These are phyloP conservation scores for Fusarium foetens DNA, from an alignment of 2,329 filamentous ascomycete species.

Conservation along the genomic window DNA sequence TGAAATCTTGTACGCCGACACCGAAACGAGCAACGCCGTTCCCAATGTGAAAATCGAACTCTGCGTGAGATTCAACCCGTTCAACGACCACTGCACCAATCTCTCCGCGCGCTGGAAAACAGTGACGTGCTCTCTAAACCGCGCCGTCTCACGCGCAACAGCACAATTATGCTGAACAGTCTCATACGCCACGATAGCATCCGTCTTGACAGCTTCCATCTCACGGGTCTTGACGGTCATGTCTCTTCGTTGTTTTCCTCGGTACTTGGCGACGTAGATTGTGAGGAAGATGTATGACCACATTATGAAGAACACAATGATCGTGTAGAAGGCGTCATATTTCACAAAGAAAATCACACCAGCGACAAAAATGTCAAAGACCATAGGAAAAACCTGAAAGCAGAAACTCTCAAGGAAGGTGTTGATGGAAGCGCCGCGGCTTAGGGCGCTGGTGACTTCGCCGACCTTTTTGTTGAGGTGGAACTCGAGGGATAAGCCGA, in stretches of 20 bases:
- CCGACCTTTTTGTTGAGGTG: slow-evolving; percentile 63
- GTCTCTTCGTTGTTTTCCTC: slow-evolving; percentile 55
- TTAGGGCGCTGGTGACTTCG: slow-evolving; percentile 61
- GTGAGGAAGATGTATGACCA: slow-evolving; percentile 62
- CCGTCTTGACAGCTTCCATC: slow-evolving; percentile 61
- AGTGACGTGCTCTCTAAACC: slow-evolving; percentile 64
- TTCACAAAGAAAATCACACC: slow-evolving; percentile 57
- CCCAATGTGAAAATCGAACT: slow-evolving; percentile 72
- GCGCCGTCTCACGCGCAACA: slow-evolving; percentile 66
- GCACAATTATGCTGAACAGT: slow-evolving; percentile 74
- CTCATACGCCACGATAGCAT: slow-evolving; percentile 61
- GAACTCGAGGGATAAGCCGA: slow-evolving; percentile 60
- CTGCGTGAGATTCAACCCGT: slow-evolving; percentile 68
- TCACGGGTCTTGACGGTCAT: slow-evolving; percentile 57
- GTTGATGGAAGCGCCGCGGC: slow-evolving; percentile 59
- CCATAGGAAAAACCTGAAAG: slow-evolving; percentile 62
- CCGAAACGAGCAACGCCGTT: slow-evolving; percentile 67
- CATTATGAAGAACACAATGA: slow-evolving; percentile 60
- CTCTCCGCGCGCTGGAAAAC: slow-evolving; percentile 58
- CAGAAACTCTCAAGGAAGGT: slow-evolving; percentile 60
- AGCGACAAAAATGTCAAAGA: slow-evolving; percentile 61
- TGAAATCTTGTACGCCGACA: slow-evolving; percentile 71
- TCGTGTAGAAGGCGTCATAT: slow-evolving; percentile 60
- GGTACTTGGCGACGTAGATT: slow-evolving; percentile 61
- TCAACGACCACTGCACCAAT: slow-evolving; percentile 43